Percentiles rank a stretch among this genome's conserved stretches.
phyloP scores from a whole-genome alignment of 106 monocot species.

The Apostasia shenzhenica region DNA sequence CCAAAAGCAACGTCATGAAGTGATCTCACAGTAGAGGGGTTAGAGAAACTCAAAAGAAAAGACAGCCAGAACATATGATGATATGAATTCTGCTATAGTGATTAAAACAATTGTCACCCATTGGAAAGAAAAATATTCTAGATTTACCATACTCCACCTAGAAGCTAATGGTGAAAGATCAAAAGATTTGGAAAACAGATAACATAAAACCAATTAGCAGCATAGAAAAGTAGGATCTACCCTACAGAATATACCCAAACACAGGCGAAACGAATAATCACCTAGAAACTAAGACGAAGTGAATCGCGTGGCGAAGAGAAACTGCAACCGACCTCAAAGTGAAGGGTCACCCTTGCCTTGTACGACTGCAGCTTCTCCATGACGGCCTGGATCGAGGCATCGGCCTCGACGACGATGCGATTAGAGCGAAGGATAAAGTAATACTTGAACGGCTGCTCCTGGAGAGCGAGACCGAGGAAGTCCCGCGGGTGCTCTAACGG shows the following conservation, averaged over 20 bases:
- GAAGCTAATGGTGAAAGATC: no score
- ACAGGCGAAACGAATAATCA: background rate
- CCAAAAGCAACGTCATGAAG: no score
- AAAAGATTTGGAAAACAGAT: no score
- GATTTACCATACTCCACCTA: no score
- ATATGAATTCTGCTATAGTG: no score
- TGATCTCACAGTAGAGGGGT: no score
- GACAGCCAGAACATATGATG: no score
- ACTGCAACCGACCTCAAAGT: conserved; percentile 57
- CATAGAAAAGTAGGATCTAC: background rate
- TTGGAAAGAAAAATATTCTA: no score
- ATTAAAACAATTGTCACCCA: no score
- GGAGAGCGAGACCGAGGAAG: conserved; percentile 66
- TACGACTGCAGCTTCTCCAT: conserved; percentile 99
- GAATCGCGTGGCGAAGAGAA: background rate
- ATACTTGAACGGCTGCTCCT: conserved; percentile 61
- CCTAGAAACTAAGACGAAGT: background rate
- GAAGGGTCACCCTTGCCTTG: conserved; percentile 68
- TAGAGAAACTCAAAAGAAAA: no score
- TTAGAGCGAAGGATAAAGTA: conserved; percentile 63
- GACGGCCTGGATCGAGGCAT: conserved; percentile 48
- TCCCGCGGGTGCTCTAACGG: conserved; percentile 36
- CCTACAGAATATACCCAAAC: background rate
- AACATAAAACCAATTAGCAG: background rate
- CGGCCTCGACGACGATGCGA: conserved; percentile 60